These are phyloP conservation scores for Hamamelis virginiana DNA, from an alignment of 164 flowering plant genomes.

Conservation along the genomic window DNA sequence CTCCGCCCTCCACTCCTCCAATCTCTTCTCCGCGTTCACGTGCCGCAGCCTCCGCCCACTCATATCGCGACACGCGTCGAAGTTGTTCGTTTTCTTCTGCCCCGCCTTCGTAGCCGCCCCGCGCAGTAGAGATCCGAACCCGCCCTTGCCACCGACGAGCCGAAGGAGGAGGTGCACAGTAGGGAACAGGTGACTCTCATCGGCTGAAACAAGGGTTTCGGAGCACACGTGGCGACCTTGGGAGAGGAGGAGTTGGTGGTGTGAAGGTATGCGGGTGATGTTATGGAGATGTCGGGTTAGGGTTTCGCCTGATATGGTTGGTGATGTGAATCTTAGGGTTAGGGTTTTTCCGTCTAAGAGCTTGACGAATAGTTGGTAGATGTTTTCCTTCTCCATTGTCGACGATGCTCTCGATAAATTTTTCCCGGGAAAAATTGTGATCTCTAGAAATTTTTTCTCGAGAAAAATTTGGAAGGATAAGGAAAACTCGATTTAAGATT, in stretches of 20 bases:
- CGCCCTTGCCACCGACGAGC: constrained; percentile 89
- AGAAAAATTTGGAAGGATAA: too few relatives aligned
- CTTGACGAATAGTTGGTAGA: constrained; percentile 50
- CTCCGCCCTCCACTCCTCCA: constrained; percentile 92
- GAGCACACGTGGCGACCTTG: constrained; percentile 28
- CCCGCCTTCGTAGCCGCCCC: constrained; percentile 98
- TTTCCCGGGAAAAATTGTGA: too few relatives aligned
- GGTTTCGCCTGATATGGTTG: constrained; percentile 28
- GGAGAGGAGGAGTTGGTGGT: constrained; percentile 42
- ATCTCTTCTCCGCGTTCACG: constrained; percentile 91
- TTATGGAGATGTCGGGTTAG: constrained; percentile 35
- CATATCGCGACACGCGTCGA: constrained; percentile 97
- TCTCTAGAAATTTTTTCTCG: too few relatives aligned
- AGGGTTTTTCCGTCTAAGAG: constrained; percentile 51
- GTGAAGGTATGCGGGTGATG: constrained; percentile 46
- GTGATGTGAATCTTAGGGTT: constrained; percentile 40
- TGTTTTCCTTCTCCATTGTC: constrained; percentile 18
- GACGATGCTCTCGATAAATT: neutral
- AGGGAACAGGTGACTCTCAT: constrained; percentile 22
- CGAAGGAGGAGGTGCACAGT: constrained; percentile 46
- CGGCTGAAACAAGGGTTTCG: constrained; percentile 24
- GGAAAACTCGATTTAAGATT: too few relatives aligned
- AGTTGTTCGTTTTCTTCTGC: constrained; percentile 96
- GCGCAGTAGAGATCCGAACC: constrained; percentile 90
- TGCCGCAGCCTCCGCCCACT: constrained; percentile 89